Conservation (phyloP, 345 rosid species). For the Firmiana major region DNA sequence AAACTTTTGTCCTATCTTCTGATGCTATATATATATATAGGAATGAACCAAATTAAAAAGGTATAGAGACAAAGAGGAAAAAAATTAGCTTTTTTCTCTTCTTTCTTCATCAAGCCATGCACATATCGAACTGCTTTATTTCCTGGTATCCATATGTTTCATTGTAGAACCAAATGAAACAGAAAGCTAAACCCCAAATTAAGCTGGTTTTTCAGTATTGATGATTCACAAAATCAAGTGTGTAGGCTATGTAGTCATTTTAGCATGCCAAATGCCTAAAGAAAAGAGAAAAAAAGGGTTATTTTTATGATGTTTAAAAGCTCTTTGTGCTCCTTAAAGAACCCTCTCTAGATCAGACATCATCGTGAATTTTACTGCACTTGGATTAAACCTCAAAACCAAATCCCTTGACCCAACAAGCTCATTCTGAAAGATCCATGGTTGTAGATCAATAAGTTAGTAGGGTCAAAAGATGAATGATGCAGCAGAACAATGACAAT, state of each 20-base stretch:
- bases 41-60: not conserved
- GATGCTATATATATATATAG: not conserved
- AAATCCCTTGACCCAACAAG: constrained; percentile 29
- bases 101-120: constrained; percentile 28
- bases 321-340: not conserved
- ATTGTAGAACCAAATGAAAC: not conserved
- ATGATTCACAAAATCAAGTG: not conserved
- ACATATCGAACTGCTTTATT: constrained; percentile 1
- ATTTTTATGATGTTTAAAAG: not conserved
- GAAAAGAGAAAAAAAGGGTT: not conserved
- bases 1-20: not conserved
- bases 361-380: not conserved
- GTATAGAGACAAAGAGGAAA: constrained; percentile 16
- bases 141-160: not conserved
- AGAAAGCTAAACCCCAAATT: not conserved
- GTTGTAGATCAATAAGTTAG: constrained; percentile 2
- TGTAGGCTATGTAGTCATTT: constrained; percentile 32
- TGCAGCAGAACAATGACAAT: not conserved
- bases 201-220: not conserved
- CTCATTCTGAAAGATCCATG: constrained; percentile 4
- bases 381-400: constrained; percentile 15
- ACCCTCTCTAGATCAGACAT: not conserved
- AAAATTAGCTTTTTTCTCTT: constrained; percentile 19
- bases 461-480: constrained; percentile 13
- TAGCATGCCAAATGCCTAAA: not conserved